phyloP scores from a whole-genome alignment of 1,284 basidiomycete species.

The Sporisorium exsertum region DNA sequence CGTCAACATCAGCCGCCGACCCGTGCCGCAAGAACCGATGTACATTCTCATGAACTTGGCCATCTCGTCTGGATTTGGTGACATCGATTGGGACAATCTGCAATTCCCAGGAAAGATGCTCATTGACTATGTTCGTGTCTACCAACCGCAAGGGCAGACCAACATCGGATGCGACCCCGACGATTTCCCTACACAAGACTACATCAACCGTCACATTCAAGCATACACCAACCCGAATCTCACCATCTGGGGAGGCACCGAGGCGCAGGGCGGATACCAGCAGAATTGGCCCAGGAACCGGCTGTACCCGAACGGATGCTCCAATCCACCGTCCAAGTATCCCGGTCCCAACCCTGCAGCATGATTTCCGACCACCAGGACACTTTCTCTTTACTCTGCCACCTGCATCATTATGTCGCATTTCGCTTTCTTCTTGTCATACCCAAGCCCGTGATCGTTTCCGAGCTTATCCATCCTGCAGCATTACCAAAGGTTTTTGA shows the following conservation, averaged over 20 bases:
- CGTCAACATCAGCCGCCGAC: conserved; percentile 38
- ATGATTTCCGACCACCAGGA: neutral
- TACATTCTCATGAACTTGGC: conserved; percentile 65
- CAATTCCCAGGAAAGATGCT: conserved; percentile 53
- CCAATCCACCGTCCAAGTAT: conserved; percentile 43
- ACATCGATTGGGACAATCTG: conserved; percentile 41
- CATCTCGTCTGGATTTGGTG: conserved; percentile 57
- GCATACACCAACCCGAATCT: conserved; percentile 61
- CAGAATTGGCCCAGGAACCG: conserved; percentile 61
- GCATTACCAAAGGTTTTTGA: neutral
- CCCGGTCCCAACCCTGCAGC: conserved; percentile 40
- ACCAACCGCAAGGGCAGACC: conserved; percentile 56
- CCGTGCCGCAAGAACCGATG: conserved; percentile 61
- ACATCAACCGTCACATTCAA: conserved; percentile 71
- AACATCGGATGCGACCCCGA: conserved; percentile 64
- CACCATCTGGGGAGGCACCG: conserved; percentile 61
- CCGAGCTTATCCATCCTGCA: neutral
- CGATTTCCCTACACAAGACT: conserved; percentile 74
- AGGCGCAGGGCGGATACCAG: conserved; percentile 57
- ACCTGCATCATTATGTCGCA: neutral
- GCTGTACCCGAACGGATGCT: conserved; percentile 50
- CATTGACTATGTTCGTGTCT: conserved; percentile 63
- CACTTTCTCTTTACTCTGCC: neutral
- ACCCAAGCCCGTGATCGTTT: neutral
- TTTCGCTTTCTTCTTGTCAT: neutral